These are phyloP conservation scores for Macrolepiota fuliginosa DNA, from an alignment of 768 basidiomycete genomes.

Conservation along the genomic window DNA sequence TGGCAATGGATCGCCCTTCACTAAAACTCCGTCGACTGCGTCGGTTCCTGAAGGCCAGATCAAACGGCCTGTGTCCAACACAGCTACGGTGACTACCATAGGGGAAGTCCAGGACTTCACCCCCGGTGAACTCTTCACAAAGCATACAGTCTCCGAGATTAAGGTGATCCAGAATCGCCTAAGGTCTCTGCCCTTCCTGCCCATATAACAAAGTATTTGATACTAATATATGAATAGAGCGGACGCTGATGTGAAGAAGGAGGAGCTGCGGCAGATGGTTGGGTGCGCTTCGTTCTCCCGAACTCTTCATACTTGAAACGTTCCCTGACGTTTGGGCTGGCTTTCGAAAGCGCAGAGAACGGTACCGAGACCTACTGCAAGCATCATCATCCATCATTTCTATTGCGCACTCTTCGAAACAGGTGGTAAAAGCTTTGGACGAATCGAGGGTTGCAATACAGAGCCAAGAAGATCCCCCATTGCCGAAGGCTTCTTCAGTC, in stretches of 20 bases:
- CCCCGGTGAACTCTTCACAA: conserved; percentile 75
- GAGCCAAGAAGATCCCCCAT: conserved; percentile 41
- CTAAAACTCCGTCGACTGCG: not conserved
- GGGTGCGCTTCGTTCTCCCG: conserved; percentile 58
- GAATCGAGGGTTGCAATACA: conserved; percentile 57
- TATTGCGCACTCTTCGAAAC: conserved; percentile 65
- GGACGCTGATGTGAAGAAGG: conserved; percentile 85
- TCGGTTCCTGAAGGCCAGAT: not conserved
- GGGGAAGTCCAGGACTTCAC: conserved; percentile 29
- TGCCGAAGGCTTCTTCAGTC: conserved; percentile 36
- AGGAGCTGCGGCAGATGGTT: conserved; percentile 87
- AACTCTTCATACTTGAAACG: not conserved
- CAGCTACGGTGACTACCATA: not conserved
- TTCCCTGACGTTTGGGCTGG: conserved; percentile 24
- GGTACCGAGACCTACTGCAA: conserved; percentile 84
- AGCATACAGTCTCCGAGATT: conserved; percentile 69
- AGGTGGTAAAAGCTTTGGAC: conserved; percentile 59
- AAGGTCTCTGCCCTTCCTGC: conserved; percentile 39
- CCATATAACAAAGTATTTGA: conserved; percentile 9
- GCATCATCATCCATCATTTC: conserved; percentile 83
- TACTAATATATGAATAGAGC: conserved; percentile 37
- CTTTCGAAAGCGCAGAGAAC: conserved; percentile 73
- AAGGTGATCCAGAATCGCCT: conserved; percentile 64
- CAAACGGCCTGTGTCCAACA: conserved; percentile 3
- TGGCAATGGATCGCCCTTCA: not conserved